Conservation (phyloP, 108 stramenopile genomes). For the Cyclostephanos tholiformis region DNA sequence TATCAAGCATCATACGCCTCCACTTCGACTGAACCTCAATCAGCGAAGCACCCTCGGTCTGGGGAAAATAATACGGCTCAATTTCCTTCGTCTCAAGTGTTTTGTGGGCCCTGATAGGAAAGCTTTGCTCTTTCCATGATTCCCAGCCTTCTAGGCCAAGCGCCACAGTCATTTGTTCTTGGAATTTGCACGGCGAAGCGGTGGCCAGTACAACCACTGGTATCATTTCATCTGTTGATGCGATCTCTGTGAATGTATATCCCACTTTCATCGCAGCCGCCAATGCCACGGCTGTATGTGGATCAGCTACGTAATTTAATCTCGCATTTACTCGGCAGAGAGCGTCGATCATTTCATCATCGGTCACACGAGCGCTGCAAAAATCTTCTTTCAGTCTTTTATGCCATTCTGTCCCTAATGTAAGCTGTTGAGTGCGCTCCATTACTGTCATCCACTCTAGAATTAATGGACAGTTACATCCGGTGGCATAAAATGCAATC, state of each 20-base stretch:
- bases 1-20: slow-evolving; percentile 38
- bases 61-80: slow-evolving; percentile 28
- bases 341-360: slow-evolving; percentile 74
- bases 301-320: slow-evolving; percentile 69
- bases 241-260: slow-evolving; percentile 29
- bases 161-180: slow-evolving; percentile 64
- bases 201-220: slow-evolving; percentile 76
- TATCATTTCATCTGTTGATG: not conserved
- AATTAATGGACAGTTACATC: slow-evolving; percentile 50
- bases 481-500: slow-evolving; percentile 74
- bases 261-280: slow-evolving; percentile 69
- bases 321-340: slow-evolving; percentile 39
- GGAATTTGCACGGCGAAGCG: slow-evolving; percentile 87
- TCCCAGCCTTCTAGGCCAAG: slow-evolving; percentile 67
- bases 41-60: slow-evolving; percentile 21
- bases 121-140: slow-evolving; percentile 45
- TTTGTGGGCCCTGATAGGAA: slow-evolving; percentile 56
- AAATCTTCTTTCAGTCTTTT: slow-evolving; percentile 61
- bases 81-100: slow-evolving; percentile 28
- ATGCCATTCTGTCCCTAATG: slow-evolving; percentile 44
- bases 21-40: slow-evolving; percentile 41
- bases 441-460: slow-evolving; percentile 68
- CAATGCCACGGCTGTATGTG: slow-evolving; percentile 87
- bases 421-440: slow-evolving; percentile 51
- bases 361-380: slow-evolving; percentile 71